Evolutionary conservation across 345 rosid genomes (phyloP).

Genomic region (Psidium guajava): DNA sequence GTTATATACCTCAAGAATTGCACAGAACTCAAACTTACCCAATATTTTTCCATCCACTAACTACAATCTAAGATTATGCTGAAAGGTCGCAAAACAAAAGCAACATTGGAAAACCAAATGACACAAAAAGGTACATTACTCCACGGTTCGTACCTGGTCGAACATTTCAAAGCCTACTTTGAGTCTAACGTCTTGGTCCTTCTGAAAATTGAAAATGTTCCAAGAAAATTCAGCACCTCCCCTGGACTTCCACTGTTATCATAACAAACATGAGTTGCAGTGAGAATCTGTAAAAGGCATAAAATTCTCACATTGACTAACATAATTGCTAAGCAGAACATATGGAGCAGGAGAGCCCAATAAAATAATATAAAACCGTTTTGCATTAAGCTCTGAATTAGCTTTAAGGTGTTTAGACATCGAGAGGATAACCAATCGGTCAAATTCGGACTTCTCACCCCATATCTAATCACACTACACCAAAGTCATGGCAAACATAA

Average conservation of each 20-base stretch:
- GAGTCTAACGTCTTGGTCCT: slow-evolving; percentile 71
- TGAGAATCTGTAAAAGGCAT: not conserved
- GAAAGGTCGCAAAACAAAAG: not conserved
- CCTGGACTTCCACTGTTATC: slow-evolving; percentile 54
- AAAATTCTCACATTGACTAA: not conserved
- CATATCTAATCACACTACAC: not conserved
- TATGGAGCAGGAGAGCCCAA: not conserved
- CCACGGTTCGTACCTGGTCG: slow-evolving; percentile 42
- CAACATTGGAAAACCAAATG: not conserved
- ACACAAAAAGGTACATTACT: not conserved
- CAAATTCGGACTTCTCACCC: not conserved
- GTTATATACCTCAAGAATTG: not conserved
- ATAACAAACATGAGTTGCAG: not conserved
- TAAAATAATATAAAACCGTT: not conserved
- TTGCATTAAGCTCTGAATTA: not conserved
- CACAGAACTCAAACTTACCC: not conserved
- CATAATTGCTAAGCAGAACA: not conserved
- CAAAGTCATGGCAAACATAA: not conserved
- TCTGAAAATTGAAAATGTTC: slow-evolving; percentile 60
- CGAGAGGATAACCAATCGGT: not conserved
- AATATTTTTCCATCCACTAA: not conserved
- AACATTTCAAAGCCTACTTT: slow-evolving; percentile 70
- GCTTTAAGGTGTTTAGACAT: not conserved
- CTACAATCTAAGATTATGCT: not conserved
- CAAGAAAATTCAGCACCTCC: slow-evolving; percentile 83